A percentile compares a stretch with the other conserved stretches of the same genome.
Conservation (phyloP, 495 filamentous ascomycete genomes). For the Tetracladium marchalianum region DNA sequence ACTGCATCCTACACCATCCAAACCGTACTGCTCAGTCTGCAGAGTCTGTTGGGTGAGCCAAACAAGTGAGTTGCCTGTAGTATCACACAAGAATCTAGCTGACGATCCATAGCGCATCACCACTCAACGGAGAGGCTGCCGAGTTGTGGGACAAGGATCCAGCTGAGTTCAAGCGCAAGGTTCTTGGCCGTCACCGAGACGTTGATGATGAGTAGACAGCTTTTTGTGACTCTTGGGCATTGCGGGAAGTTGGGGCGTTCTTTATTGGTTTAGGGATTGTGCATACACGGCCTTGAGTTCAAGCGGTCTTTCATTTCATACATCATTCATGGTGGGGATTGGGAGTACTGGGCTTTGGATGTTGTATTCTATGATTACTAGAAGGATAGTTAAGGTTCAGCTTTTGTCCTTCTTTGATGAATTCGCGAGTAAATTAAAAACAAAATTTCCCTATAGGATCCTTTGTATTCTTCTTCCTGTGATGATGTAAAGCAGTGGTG, state of each 20-base stretch:
- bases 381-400: too few relatives aligned
- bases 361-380: background rate
- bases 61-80: conserved; percentile 66
- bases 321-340: conserved; percentile 14
- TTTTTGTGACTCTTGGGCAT: background rate
- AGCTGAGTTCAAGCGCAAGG: conserved; percentile 73
- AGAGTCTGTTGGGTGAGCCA: conserved; percentile 91
- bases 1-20: conserved; percentile 88
- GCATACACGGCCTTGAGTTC: conserved; percentile 5
- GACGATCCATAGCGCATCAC: conserved; percentile 58
- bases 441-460: too few relatives aligned
- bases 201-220: conserved; percentile 41
- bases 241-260: conserved; percentile 3
- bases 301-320: conserved; percentile 5
- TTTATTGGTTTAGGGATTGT: conserved; percentile 1
- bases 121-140: conserved; percentile 91
- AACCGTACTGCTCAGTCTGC: conserved; percentile 83
- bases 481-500: too few relatives aligned
- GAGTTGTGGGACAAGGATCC: conserved; percentile 91
- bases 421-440: too few relatives aligned
- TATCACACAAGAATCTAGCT: conserved; percentile 1
- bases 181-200: conserved; percentile 44
- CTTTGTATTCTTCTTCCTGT: too few relatives aligned
- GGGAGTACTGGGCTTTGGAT: conserved; percentile 14
- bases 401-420: too few relatives aligned